These are phyloP conservation scores for Auriscalpium microsporum DNA, from an alignment of 768 basidiomycete species.

Conservation along the genomic window DNA sequence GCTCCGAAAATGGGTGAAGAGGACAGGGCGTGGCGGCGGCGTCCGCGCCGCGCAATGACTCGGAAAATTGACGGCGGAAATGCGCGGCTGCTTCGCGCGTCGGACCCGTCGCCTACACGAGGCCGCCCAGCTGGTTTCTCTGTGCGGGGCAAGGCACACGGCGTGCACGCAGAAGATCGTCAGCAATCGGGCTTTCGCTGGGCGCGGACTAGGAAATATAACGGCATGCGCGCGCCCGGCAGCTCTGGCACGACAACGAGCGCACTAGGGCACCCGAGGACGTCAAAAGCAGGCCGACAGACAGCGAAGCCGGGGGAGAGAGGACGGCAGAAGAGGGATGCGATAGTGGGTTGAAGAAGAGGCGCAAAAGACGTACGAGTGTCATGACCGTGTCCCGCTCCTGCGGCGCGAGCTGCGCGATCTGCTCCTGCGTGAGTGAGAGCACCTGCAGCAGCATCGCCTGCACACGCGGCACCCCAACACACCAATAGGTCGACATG, in stretches of 20 bases:
- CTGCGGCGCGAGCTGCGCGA: slow-evolving; percentile 67
- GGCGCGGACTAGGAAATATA: neutral
- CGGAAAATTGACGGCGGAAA: too few relatives aligned
- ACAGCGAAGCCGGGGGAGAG: neutral
- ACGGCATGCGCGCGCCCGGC: neutral
- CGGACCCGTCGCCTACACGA: neutral
- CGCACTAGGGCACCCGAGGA: too few relatives aligned
- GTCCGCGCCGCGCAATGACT: too few relatives aligned
- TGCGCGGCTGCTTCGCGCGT: too few relatives aligned
- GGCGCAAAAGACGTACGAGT: slow-evolving; percentile 6
- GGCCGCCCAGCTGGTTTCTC: neutral
- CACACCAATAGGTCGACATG: too few relatives aligned
- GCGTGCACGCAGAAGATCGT: neutral
- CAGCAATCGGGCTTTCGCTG: neutral
- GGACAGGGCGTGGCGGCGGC: too few relatives aligned
- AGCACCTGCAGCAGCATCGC: slow-evolving; percentile 85
- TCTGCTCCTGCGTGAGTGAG: slow-evolving; percentile 72
- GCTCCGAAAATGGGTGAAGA: too few relatives aligned
- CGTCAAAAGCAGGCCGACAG: neutral
- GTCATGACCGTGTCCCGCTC: slow-evolving; percentile 65
- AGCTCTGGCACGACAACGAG: too few relatives aligned
- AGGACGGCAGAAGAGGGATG: too few relatives aligned
- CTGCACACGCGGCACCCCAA: slow-evolving; percentile 25
- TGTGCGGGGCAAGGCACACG: neutral
- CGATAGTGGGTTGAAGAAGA: too few relatives aligned